Percentiles rank a stretch among this genome's conserved stretches.
Evolutionary conservation across 2,329 filamentous ascomycete species (phyloP).

Genomic region (Aspergillus flavus): DNA sequence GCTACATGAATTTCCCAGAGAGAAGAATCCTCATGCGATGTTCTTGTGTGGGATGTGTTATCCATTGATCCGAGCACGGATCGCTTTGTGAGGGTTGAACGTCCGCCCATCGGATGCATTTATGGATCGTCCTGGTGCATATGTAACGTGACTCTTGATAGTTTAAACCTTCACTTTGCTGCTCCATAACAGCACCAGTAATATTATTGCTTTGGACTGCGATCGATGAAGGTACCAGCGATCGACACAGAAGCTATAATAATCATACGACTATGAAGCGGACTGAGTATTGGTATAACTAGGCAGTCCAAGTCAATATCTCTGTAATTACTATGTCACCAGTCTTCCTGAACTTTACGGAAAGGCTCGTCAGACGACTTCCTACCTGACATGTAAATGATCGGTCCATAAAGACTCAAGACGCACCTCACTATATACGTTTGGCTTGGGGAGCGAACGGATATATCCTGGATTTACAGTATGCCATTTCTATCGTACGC

Average conservation of each 20-base stretch:
- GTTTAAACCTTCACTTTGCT: not conserved
- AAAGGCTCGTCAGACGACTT: not conserved
- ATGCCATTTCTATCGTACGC: slow-evolving; percentile 16
- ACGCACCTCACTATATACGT: not conserved
- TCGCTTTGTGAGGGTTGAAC: not conserved
- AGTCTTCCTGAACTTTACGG: not conserved
- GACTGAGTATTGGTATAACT: too few species aligned
- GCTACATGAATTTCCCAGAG: not conserved
- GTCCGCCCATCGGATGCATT: not conserved
- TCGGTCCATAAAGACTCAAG: not conserved
- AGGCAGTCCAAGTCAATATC: not conserved
- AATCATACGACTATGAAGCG: too few species aligned
- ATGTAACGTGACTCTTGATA: not conserved
- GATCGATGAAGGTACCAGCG: not conserved
- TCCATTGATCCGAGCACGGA: not conserved
- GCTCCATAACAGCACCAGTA: too few species aligned
- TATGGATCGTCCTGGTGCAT: not conserved
- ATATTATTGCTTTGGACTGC: too few species aligned
- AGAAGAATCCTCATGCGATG: not conserved
- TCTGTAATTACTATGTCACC: not conserved
- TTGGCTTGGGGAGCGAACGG: not conserved
- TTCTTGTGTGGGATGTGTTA: not conserved
- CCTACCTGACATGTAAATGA: not conserved
- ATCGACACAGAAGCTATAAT: too few species aligned
- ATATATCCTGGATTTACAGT: not conserved